A percentile compares a stretch with the other conserved stretches of the same genome.
Evolutionary conservation across 768 basidiomycete genomes (phyloP).

Genomic region (Rhizopogon vinicolor): DNA sequence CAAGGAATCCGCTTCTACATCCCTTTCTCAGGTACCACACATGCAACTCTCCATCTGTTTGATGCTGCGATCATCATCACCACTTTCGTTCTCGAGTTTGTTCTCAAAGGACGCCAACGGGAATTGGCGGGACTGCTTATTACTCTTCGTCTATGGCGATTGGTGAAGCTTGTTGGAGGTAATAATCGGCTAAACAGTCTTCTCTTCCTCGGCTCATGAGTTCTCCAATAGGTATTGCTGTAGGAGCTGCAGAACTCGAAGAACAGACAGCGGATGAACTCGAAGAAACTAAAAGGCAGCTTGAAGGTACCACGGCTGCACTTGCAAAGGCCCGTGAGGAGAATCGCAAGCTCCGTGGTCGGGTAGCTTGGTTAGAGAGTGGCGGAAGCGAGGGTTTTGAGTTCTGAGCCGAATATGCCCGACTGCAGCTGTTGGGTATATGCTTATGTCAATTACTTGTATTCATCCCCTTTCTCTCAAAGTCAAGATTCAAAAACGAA

Average conservation of each 20-base stretch:
- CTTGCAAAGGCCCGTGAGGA: slow-evolving; percentile 46
- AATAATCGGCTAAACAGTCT: slow-evolving; percentile 5
- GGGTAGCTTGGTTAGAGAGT: slow-evolving; percentile 30
- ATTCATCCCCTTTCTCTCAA: slow-evolving; percentile 4
- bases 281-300: slow-evolving; percentile 40
- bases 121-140: slow-evolving; percentile 71
- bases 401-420: slow-evolving; percentile 12
- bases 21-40: slow-evolving; percentile 50
- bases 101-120: slow-evolving; percentile 60
- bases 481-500: too few relatives aligned
- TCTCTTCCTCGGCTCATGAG: background rate
- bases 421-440: background rate
- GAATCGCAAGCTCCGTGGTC: slow-evolving; percentile 46
- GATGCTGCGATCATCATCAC: slow-evolving; percentile 67
- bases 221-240: slow-evolving; percentile 54
- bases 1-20: slow-evolving; percentile 59
- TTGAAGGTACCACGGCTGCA: slow-evolving; percentile 40
- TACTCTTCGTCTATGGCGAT: slow-evolving; percentile 73
- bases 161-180: slow-evolving; percentile 72
- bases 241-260: slow-evolving; percentile 68
- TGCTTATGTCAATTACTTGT: slow-evolving; percentile 1
- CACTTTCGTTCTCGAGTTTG: slow-evolving; percentile 71
- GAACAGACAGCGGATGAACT: slow-evolving; percentile 51
- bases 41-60: slow-evolving; percentile 66
- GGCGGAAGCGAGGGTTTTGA: slow-evolving; percentile 30